These are phyloP conservation scores for Hydnomerulius pinastri DNA, from an alignment of 768 basidiomycete genomes.

Conservation along the genomic window DNA sequence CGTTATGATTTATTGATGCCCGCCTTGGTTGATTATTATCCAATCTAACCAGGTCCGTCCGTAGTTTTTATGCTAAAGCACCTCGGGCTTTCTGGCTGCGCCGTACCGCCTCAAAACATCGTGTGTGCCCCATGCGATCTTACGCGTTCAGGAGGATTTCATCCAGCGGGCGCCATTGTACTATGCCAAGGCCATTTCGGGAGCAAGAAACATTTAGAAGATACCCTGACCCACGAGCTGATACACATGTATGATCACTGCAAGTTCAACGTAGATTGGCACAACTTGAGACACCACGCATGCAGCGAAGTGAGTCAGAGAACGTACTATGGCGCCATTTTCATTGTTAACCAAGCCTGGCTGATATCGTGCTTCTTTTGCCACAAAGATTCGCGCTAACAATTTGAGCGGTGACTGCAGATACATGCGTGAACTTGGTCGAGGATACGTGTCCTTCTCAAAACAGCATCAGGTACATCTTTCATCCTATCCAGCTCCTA, in stretches of 20 bases:
- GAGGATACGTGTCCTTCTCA: constrained; percentile 78
- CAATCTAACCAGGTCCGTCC: constrained; percentile 61
- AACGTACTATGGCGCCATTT: not conserved
- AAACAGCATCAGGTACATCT: constrained; percentile 87
- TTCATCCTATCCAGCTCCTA: constrained; percentile 11
- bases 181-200: constrained; percentile 86
- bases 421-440: constrained; percentile 76
- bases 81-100: constrained; percentile 71
- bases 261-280: constrained; percentile 92
- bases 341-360: not conserved
- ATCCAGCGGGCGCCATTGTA: constrained; percentile 75
- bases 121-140: constrained; percentile 84
- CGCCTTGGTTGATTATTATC: constrained; percentile 2
- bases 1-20: constrained; percentile 11
- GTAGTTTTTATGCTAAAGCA: constrained; percentile 93
- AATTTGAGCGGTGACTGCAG: constrained; percentile 93
- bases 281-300: constrained; percentile 88
- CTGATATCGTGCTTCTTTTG: not conserved
- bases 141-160: constrained; percentile 80
- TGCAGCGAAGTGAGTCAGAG: constrained; percentile 83
- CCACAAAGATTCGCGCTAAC: constrained; percentile 90
- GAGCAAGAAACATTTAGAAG: constrained; percentile 86
- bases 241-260: constrained; percentile 96
- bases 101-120: constrained; percentile 71
- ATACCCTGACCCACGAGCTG: constrained; percentile 91